Conservation (phyloP, 805 yeast species). For the Metschnikowia lunata region DNA sequence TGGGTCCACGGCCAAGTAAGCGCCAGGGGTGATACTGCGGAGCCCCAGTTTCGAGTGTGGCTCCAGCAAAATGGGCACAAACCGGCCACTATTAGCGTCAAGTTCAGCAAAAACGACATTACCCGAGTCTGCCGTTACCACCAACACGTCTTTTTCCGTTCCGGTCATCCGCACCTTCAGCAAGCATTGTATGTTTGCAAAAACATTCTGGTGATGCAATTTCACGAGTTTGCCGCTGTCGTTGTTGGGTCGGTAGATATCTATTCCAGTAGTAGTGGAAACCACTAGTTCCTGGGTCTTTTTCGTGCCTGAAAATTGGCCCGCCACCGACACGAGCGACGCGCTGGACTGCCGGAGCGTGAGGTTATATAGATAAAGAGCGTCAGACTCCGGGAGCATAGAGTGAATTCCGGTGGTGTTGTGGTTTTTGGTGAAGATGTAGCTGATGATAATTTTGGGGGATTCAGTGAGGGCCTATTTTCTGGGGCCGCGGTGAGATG, state of each 20-base stretch:
- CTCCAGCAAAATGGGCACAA: conserved; percentile 52
- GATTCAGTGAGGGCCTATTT: too few species aligned
- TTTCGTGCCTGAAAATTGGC: conserved; percentile 54
- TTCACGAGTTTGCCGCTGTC: conserved; percentile 51
- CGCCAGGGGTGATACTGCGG: conserved; percentile 72
- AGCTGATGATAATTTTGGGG: too few species aligned
- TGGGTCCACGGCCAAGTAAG: conserved; percentile 65
- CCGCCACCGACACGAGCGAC: conserved; percentile 54
- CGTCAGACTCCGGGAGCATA: conserved; percentile 11
- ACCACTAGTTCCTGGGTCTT: conserved; percentile 60
- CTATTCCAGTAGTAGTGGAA: conserved; percentile 52
- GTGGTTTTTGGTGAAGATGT: too few species aligned
- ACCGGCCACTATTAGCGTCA: conserved; percentile 29
- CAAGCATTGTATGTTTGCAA: conserved; percentile 55
- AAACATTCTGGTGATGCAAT: conserved; percentile 43
- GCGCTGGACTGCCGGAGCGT: conserved; percentile 63
- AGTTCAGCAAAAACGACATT: conserved; percentile 53
- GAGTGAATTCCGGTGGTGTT: too few species aligned
- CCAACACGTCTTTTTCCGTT: conserved; percentile 50
- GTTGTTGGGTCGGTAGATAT: conserved; percentile 49
- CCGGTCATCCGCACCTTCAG: conserved; percentile 52
- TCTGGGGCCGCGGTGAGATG: too few species aligned
- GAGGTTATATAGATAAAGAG: conserved; percentile 56
- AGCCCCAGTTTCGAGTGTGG: conserved; percentile 73
- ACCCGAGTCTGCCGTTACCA: conserved; percentile 79